Evolutionary conservation across 2,329 filamentous ascomycete genomes (phyloP).

Genomic region (Neofusicoccum ribis): DNA sequence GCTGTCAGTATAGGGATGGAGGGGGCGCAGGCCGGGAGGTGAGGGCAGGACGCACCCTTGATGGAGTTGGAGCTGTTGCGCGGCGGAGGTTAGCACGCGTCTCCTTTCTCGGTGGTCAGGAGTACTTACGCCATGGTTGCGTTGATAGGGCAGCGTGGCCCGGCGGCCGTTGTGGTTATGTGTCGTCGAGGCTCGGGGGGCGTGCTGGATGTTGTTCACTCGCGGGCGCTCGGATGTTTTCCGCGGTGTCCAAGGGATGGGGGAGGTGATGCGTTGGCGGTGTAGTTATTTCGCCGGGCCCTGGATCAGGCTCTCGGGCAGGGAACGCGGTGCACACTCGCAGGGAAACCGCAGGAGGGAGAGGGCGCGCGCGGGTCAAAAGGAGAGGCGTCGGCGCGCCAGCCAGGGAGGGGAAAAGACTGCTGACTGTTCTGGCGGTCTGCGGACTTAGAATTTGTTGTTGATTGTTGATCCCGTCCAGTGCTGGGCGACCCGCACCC

Average conservation of each 20-base stretch:
- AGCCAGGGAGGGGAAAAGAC: slow-evolving; percentile 20
- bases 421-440: slow-evolving; percentile 19
- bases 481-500: slow-evolving; percentile 4
- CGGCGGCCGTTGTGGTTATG: slow-evolving; percentile 29
- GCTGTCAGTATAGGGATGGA: slow-evolving; percentile 29
- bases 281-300: slow-evolving; percentile 17
- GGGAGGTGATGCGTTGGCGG: slow-evolving; percentile 15
- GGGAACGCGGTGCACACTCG: slow-evolving; percentile 2
- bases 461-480: slow-evolving; percentile 19
- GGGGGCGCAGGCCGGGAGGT: neutral
- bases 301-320: slow-evolving; percentile 7
- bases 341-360: neutral
- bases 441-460: slow-evolving; percentile 19
- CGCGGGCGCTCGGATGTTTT: slow-evolving; percentile 27
- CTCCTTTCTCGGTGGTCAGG: slow-evolving; percentile 19
- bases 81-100: slow-evolving; percentile 50
- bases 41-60: slow-evolving; percentile 41
- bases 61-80: slow-evolving; percentile 47
- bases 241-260: slow-evolving; percentile 33
- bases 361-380: slow-evolving; percentile 1
- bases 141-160: slow-evolving; percentile 34
- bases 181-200: slow-evolving; percentile 7
- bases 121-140: slow-evolving; percentile 42
- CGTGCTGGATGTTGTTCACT: slow-evolving; percentile 9
- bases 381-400: slow-evolving; percentile 16